A percentile compares a stretch with the other conserved stretches of the same genome.
Evolutionary conservation across 176 grass and related monocot species (phyloP).

Genomic region (Zea luxurians): DNA sequence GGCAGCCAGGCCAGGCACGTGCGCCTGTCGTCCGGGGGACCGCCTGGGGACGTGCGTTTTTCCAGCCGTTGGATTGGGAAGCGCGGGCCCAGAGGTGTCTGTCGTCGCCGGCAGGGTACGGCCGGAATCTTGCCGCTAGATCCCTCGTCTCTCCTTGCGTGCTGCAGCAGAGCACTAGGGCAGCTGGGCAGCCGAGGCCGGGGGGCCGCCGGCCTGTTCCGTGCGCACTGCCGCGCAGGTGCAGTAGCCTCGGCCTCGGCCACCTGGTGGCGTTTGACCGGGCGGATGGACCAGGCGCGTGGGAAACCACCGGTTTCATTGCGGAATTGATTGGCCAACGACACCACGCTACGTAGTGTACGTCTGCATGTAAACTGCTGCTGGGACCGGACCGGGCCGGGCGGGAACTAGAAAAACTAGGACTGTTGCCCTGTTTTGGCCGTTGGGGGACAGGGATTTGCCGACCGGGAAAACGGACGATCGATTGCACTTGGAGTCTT

Average conservation of each 20-base stretch:
- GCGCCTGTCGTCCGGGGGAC: constrained; percentile 42
- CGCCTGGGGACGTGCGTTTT: neutral
- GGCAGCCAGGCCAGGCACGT: constrained; percentile 36
- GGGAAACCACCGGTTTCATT: neutral
- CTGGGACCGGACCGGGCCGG: neutral
- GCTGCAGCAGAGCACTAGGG: too few species aligned
- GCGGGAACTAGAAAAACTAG: too few species aligned
- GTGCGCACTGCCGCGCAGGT: neutral
- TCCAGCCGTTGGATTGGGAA: constrained; percentile 31
- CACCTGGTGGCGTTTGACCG: constrained; percentile 33
- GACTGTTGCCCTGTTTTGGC: neutral
- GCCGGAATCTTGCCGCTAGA: constrained; percentile 47
- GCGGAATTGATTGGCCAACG: constrained; percentile 14
- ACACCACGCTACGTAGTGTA: neutral
- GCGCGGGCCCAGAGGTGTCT: constrained; percentile 5
- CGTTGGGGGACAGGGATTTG: neutral
- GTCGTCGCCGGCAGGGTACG: constrained; percentile 16
- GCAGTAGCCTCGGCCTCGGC: too few species aligned
- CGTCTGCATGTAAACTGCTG: constrained; percentile 4
- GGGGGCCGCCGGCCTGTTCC: neutral
- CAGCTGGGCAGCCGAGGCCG: neutral
- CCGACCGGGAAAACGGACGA: neutral
- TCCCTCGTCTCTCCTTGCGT: neutral
- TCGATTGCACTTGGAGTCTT: too few species aligned
- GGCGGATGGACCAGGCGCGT: neutral